phyloP scores from a whole-genome alignment of 2,329 filamentous ascomycete genomes.

The Dothistroma septosporum region DNA sequence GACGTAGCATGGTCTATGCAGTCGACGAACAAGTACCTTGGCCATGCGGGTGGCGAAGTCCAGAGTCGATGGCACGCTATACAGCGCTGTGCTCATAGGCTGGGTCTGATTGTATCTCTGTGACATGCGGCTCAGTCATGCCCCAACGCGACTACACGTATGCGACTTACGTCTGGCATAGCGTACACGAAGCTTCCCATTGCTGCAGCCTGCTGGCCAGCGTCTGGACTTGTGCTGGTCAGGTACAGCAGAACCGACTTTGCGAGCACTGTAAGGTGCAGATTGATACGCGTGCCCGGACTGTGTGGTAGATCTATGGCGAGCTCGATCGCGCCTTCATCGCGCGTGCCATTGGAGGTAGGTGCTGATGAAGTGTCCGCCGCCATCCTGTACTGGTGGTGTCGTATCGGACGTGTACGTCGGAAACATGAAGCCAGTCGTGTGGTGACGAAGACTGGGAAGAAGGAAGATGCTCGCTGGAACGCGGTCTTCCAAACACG shows the following conservation, averaged over 20 bases:
- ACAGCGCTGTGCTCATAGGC: constrained; percentile 74
- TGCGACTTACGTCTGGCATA: constrained; percentile 69
- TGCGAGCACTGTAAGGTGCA: constrained; percentile 54
- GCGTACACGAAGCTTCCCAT: constrained; percentile 93
- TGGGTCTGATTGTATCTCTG: constrained; percentile 48
- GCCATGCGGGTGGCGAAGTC: constrained; percentile 86
- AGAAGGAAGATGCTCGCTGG: neutral
- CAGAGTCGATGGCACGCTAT: constrained; percentile 67
- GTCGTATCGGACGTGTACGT: neutral
- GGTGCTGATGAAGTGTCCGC: constrained; percentile 8
- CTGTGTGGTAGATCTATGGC: constrained; percentile 56
- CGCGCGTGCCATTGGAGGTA: constrained; percentile 28
- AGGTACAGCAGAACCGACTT: constrained; percentile 55
- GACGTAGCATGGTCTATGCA: constrained; percentile 76
- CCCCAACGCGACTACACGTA: neutral
- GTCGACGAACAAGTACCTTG: constrained; percentile 72
- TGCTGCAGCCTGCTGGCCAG: constrained; percentile 39
- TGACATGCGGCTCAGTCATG: neutral
- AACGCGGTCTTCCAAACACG: too few relatives aligned
- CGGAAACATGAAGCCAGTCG: neutral
- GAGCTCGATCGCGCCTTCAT: constrained; percentile 49
- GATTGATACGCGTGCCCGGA: constrained; percentile 54
- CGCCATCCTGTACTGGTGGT: constrained; percentile 22
- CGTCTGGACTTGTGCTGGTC: constrained; percentile 50
- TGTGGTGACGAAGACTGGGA: neutral